These are phyloP conservation scores for Hyaloscypha finlandica DNA, from an alignment of 495 filamentous ascomycete genomes.

Conservation along the genomic window DNA sequence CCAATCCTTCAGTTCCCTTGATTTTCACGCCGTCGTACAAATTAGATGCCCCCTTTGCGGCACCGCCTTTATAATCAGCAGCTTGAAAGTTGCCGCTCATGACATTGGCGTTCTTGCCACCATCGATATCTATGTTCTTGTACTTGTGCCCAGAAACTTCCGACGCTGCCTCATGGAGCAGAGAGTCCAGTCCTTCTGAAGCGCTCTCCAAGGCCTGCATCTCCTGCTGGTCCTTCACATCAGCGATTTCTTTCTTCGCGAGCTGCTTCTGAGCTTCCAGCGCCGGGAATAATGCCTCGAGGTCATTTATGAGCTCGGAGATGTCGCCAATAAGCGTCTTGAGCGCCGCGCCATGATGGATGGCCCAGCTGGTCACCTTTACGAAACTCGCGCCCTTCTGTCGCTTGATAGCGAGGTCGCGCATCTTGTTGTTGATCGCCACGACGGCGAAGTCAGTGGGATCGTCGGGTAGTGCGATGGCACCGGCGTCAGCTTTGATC, in stretches of 20 bases:
- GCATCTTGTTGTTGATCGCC: conserved; percentile 21
- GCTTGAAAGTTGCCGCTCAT: too few species aligned
- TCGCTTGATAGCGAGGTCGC: conserved; percentile 23
- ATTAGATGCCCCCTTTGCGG: too few species aligned
- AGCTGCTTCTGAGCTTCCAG: not conserved
- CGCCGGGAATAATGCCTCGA: conserved; percentile 28
- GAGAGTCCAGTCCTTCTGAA: too few species aligned
- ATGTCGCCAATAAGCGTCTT: conserved; percentile 25
- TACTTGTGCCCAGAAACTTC: too few species aligned
- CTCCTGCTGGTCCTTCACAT: too few species aligned
- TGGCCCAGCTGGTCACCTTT: conserved; percentile 29
- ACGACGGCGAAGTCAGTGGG: conserved; percentile 19
- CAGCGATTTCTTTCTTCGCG: conserved; percentile 10
- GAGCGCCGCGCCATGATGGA: conserved; percentile 29
- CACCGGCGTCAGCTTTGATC: conserved; percentile 14
- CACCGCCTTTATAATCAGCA: too few species aligned
- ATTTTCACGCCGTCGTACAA: too few species aligned
- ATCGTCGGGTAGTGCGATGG: not conserved
- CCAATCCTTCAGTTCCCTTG: too few species aligned
- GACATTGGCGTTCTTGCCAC: too few species aligned
- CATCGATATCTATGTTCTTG: too few species aligned
- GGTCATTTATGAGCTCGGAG: conserved; percentile 20
- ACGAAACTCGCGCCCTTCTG: conserved; percentile 24
- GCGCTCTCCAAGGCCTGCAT: too few species aligned
- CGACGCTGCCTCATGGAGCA: too few species aligned